Conservation (phyloP, 495 filamentous ascomycete species). For the Annulohypoxylon maeteangense region DNA sequence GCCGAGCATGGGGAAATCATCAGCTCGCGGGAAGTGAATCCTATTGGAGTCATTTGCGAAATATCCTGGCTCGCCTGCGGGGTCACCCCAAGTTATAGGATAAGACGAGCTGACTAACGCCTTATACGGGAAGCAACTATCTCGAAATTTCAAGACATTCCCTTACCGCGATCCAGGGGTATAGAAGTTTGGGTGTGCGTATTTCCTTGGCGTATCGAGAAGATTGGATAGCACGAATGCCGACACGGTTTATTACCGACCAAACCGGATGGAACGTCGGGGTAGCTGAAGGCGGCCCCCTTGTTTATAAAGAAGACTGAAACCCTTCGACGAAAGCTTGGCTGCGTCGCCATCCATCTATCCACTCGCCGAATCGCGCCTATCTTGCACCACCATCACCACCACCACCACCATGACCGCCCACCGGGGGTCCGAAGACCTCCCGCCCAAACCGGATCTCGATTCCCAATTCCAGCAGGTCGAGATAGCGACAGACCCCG, state of each 20-base stretch:
- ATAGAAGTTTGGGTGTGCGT: conserved; percentile 2
- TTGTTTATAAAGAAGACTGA: conserved; percentile 8
- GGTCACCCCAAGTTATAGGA: conserved; percentile 1
- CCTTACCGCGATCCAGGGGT: neutral
- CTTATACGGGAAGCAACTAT: neutral
- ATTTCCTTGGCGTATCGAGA: conserved; percentile 21
- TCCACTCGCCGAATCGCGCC: neutral
- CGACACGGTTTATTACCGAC: conserved; percentile 32
- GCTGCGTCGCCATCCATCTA: conserved; percentile 3
- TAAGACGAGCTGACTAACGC: neutral
- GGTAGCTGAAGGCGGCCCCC: conserved; percentile 10
- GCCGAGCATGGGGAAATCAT: conserved; percentile 24
- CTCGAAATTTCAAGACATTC: neutral
- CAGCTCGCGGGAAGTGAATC: conserved; percentile 6
- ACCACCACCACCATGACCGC: conserved; percentile 21
- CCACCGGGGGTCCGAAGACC: conserved; percentile 29
- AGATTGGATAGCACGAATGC: conserved; percentile 23
- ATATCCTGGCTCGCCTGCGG: conserved; percentile 23
- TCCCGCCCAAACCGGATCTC: conserved; percentile 32
- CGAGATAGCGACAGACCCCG: conserved; percentile 15
- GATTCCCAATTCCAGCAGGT: conserved; percentile 28
- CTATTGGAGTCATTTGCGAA: conserved; percentile 10
- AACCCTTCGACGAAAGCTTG: conserved; percentile 4
- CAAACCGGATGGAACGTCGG: conserved; percentile 36
- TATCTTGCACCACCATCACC: conserved; percentile 17